These are phyloP conservation scores for Mycena alexandri DNA, from an alignment of 768 basidiomycete species.

Conservation along the genomic window DNA sequence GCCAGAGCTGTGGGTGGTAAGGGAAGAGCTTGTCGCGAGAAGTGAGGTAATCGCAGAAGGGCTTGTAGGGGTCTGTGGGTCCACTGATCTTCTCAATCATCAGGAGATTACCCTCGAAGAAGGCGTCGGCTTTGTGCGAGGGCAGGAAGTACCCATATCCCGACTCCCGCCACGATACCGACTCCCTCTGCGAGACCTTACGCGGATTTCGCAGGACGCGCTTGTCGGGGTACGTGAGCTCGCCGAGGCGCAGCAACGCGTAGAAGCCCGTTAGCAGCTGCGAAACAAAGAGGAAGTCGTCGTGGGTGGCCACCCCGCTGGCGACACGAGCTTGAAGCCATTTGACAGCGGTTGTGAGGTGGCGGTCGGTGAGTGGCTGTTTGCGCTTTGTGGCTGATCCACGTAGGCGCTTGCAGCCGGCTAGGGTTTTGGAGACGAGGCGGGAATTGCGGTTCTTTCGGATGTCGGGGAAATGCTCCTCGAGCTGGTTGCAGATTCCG, in stretches of 20 bases:
- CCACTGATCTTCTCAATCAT: constrained; percentile 25
- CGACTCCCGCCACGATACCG: constrained; percentile 18
- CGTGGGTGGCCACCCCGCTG: constrained; percentile 18
- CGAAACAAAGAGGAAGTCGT: constrained; percentile 46
- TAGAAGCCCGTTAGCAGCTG: constrained; percentile 47
- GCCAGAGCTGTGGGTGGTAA: constrained; percentile 42
- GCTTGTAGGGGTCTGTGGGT: constrained; percentile 28
- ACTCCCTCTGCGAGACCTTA: no score
- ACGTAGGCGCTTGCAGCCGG: constrained; percentile 45
- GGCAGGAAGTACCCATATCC: constrained; percentile 46
- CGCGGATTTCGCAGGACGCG: constrained; percentile 18
- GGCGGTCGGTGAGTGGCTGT: constrained; percentile 38
- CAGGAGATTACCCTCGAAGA: constrained; percentile 42
- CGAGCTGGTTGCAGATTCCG: constrained; percentile 54
- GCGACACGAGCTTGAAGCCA: constrained; percentile 1
- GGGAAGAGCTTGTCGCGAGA: no score
- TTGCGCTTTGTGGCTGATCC: constrained; percentile 43
- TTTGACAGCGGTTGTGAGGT: constrained; percentile 31
- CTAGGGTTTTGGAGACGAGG: constrained; percentile 46
- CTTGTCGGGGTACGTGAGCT: constrained; percentile 47
- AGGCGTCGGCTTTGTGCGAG: constrained; percentile 55
- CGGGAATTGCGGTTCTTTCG: constrained; percentile 35
- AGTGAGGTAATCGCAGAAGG: constrained; percentile 41
- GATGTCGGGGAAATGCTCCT: constrained; percentile 49
- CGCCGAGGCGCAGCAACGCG: constrained; percentile 49